These are phyloP conservation scores for Nigrospora sphaerica DNA, from an alignment of 2,329 filamentous ascomycete species.

Conservation along the genomic window DNA sequence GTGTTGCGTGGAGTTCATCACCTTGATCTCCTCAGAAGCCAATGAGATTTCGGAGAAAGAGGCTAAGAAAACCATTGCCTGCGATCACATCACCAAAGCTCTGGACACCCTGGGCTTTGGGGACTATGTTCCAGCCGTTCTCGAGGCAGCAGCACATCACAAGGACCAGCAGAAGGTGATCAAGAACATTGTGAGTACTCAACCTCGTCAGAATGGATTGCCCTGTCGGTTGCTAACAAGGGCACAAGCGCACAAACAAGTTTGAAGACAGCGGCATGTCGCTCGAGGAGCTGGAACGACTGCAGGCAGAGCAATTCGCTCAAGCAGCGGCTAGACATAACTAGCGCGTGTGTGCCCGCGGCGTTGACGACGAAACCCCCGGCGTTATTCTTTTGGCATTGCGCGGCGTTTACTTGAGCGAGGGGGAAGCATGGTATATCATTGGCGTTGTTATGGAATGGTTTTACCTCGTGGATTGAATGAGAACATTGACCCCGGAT, in stretches of 20 bases:
- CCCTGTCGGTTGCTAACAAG: neutral
- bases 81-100: conserved; percentile 94
- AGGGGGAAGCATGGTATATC: conserved; percentile 2
- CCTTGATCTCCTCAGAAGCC: conserved; percentile 93
- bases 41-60: conserved; percentile 99
- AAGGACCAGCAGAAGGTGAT: conserved; percentile 84
- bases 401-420: conserved; percentile 4
- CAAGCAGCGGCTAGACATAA: conserved; percentile 21
- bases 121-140: conserved; percentile 83
- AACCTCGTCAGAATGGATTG: too few species aligned
- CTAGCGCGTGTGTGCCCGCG: neutral
- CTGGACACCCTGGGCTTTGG: conserved; percentile 87
- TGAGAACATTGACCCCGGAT: neutral
- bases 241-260: conserved; percentile 79
- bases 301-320: conserved; percentile 89
- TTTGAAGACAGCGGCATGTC: conserved; percentile 91
- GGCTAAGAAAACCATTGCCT: conserved; percentile 97
- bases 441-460: conserved; percentile 1
- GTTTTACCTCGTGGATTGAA: neutral
- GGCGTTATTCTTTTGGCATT: neutral
- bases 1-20: conserved; percentile 99
- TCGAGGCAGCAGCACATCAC: conserved; percentile 46
- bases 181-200: conserved; percentile 7
- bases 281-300: conserved; percentile 78
- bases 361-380: neutral